Evolutionary conservation across 495 filamentous ascomycete species (phyloP).

Genomic region (Penicillium maclennaniae): DNA sequence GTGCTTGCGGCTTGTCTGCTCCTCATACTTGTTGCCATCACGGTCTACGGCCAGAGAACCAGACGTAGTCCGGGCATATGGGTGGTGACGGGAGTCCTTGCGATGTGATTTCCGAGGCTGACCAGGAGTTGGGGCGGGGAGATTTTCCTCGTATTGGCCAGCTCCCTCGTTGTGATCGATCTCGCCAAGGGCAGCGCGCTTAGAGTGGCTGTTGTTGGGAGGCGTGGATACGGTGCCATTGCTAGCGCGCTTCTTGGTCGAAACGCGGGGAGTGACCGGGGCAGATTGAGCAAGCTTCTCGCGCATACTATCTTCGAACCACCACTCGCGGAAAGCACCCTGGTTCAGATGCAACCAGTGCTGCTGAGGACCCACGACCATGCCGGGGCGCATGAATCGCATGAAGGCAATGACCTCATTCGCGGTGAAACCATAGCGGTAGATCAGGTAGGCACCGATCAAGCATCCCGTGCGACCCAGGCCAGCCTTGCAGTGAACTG

Average conservation of each 20-base stretch:
- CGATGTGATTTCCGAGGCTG: conserved; percentile 86
- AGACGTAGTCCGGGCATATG: conserved; percentile 47
- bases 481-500: conserved; percentile 97
- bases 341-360: conserved; percentile 99
- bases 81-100: conserved; percentile 54
- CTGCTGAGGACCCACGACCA: conserved; percentile 99
- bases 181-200: conserved; percentile 82
- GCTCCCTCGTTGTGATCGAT: conserved; percentile 72
- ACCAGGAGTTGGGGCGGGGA: conserved; percentile 92
- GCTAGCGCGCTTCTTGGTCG: conserved; percentile 44
- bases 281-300: conserved; percentile 58
- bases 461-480: conserved; percentile 94
- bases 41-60: conserved; percentile 37
- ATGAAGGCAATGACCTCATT: conserved; percentile 98
- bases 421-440: conserved; percentile 95
- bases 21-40: conserved; percentile 31
- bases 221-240: conserved; percentile 75
- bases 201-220: conserved; percentile 68
- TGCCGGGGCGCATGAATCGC: conserved; percentile 98
- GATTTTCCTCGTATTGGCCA: conserved; percentile 66
- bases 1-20: conserved; percentile 35
- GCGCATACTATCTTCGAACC: conserved; percentile 83
- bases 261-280: conserved; percentile 75
- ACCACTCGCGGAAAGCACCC: conserved; percentile 94
- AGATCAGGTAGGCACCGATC: conserved; percentile 96